Evolutionary conservation across 1,284 basidiomycete genomes (phyloP), one percentile per base, ranked within the genome.

Genomic region (Serendipita sp.): DNA sequence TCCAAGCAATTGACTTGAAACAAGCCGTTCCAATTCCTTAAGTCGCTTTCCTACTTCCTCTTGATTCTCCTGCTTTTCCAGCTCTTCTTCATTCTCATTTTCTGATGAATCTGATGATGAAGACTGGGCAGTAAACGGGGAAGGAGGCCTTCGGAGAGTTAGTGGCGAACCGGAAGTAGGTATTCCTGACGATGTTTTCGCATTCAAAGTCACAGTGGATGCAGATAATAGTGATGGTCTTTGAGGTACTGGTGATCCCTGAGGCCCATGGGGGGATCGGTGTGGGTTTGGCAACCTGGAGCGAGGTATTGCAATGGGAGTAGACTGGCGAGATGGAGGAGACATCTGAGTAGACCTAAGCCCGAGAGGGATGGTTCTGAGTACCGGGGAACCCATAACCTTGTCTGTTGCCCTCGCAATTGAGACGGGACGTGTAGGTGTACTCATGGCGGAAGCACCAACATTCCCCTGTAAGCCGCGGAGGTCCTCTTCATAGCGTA

Each of bases 401-500:
- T 53, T 35, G 49, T 34, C 41, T 43, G 44, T 17, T 35, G 45
- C 29, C 30, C 42, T 42, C 38, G 26, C 30, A 41, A 30, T 13
- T 47, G 61, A 26, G 45, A 58, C 10, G 55, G 63, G 13, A 49
- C 60, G 15, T 35, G 34, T 32, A 55, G 49, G 13, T 13, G 15
- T 12, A 22, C 8, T 17, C 47, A 34, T 26, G 53, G 50, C 32
- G 17, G 62, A 60, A 3, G 79, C 79, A 44, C 82, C 82, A 60
- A 78, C 78, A 44, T 87, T 82, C 66, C 83, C 83, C 67, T 87
- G 83, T 58, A 91, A 70, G 1, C 86, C 86, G 45, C 83, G 81
- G 38, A 91, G 79, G 69, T 88, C 88, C 70, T 90, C 84, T 69
- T 90, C 87, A 63, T 87, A 90, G 65, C 88, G 78, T 2, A 81